Conservation (phyloP, 164 flowering plant species). For the Aristolochia contorta region DNA sequence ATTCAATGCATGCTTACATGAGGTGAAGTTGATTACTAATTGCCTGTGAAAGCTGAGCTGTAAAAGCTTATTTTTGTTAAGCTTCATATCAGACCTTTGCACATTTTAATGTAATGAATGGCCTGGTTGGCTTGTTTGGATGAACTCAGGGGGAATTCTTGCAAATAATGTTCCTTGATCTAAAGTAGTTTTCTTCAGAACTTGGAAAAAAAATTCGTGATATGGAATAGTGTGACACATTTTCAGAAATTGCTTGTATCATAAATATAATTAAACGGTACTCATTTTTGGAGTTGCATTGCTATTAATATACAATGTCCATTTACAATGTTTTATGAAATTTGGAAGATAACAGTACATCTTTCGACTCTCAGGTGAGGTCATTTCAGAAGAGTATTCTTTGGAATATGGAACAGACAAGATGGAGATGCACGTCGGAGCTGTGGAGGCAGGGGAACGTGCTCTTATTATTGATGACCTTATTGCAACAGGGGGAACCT, state of each 20-base stretch:
- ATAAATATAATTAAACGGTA: too few species aligned
- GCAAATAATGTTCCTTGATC: too few species aligned
- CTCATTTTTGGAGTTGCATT: too few species aligned
- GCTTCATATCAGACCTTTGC: background rate
- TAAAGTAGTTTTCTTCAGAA: too few species aligned
- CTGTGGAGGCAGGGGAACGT: slow-evolving; percentile 83
- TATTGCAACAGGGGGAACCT: slow-evolving; percentile 96
- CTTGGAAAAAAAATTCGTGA: too few species aligned
- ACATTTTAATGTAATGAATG: background rate
- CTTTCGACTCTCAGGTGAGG: slow-evolving; percentile 51
- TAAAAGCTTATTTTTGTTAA: background rate
- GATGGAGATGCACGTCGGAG: slow-evolving; percentile 98
- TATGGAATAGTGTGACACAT: too few species aligned
- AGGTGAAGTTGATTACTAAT: background rate
- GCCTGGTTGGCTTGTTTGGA: background rate
- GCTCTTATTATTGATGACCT: slow-evolving; percentile 88
- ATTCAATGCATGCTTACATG: background rate
- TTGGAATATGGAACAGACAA: slow-evolving; percentile 92
- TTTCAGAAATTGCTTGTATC: too few species aligned
- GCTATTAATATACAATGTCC: too few species aligned
- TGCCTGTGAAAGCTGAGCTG: background rate
- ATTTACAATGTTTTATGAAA: background rate
- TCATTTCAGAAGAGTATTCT: slow-evolving; percentile 85
- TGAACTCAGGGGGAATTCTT: too few species aligned
- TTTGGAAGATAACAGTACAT: background rate